Evolutionary conservation across 306 rosid genomes (phyloP).

Genomic region (Rosa persica): DNA sequence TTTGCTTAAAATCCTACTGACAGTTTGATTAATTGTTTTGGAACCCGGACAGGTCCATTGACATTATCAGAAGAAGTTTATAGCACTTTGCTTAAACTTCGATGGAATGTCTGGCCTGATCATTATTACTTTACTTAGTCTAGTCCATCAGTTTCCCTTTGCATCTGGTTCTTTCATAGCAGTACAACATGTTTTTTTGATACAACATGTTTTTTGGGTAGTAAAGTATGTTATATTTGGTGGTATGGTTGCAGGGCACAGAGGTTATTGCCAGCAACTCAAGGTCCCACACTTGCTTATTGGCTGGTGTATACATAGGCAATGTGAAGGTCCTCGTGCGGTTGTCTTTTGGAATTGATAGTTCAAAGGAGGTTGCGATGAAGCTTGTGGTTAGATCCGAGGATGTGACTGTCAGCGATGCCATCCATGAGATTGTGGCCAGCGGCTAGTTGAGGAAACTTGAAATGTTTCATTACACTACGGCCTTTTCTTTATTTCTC

Average conservation of each 20-base stretch:
- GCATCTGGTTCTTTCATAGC: not conserved
- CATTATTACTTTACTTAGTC: not conserved
- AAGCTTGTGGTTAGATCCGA: slow-evolving; percentile 85
- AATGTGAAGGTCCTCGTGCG: slow-evolving; percentile 82
- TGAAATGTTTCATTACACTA: slow-evolving; percentile 27
- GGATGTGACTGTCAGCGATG: slow-evolving; percentile 67
- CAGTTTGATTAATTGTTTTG: not conserved
- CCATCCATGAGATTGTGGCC: slow-evolving; percentile 89
- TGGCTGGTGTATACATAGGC: slow-evolving; percentile 84
- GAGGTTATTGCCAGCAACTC: slow-evolving; percentile 86
- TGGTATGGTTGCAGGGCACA: slow-evolving; percentile 66
- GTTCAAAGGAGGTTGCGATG: slow-evolving; percentile 92
- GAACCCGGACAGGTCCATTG: not conserved
- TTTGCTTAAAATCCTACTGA: not conserved
- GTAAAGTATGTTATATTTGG: not conserved
- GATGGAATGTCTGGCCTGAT: not conserved
- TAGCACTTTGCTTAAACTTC: not conserved
- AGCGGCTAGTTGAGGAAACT: slow-evolving; percentile 62
- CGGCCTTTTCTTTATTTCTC: slow-evolving; percentile 26
- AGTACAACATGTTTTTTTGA: not conserved
- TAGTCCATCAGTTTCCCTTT: not conserved
- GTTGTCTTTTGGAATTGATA: slow-evolving; percentile 82
- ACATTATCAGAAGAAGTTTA: not conserved
- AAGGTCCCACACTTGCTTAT: slow-evolving; percentile 79
- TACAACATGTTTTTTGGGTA: not conserved